Evolutionary conservation across 1,139 yeast genomes (phyloP).

Genomic region (Torulaspora pretoriensis): DNA sequence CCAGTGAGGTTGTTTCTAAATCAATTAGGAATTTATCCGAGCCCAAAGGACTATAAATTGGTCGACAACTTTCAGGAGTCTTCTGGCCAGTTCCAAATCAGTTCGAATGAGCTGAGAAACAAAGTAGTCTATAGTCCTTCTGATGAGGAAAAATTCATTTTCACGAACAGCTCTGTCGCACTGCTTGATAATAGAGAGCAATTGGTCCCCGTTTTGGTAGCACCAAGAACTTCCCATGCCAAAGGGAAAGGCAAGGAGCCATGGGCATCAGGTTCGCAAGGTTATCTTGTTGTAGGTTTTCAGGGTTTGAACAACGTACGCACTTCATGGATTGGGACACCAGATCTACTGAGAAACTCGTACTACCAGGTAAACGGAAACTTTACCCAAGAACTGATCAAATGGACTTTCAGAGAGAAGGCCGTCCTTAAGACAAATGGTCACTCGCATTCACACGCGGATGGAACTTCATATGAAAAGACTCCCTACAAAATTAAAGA

Average conservation of each 20-base stretch:
- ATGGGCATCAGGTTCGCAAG: constrained; percentile 86
- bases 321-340: constrained; percentile 73
- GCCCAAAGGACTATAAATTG: constrained; percentile 68
- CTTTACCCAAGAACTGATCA: constrained; percentile 48
- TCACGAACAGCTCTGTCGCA: constrained; percentile 49
- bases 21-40: constrained; percentile 79
- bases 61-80: constrained; percentile 58
- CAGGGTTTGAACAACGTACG: constrained; percentile 83
- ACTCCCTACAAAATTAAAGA: constrained; percentile 69
- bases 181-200: constrained; percentile 56
- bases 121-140: constrained; percentile 23
- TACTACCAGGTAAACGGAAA: constrained; percentile 32
- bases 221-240: constrained; percentile 63
- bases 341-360: constrained; percentile 45
- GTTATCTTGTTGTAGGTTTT: constrained; percentile 69
- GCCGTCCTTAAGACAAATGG: constrained; percentile 57
- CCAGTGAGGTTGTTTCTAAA: constrained; percentile 63
- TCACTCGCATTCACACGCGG: constrained; percentile 46
- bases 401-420: constrained; percentile 75
- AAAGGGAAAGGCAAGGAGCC: constrained; percentile 47
- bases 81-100: constrained; percentile 20
- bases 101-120: constrained; percentile 23
- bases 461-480: constrained; percentile 45
- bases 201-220: constrained; percentile 66
- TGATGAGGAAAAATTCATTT: constrained; percentile 28